Percentiles rank a stretch among this genome's conserved stretches.
phyloP scores from a whole-genome alignment of 805 yeast genomes.

The Myxozyma lipomycoides region DNA sequence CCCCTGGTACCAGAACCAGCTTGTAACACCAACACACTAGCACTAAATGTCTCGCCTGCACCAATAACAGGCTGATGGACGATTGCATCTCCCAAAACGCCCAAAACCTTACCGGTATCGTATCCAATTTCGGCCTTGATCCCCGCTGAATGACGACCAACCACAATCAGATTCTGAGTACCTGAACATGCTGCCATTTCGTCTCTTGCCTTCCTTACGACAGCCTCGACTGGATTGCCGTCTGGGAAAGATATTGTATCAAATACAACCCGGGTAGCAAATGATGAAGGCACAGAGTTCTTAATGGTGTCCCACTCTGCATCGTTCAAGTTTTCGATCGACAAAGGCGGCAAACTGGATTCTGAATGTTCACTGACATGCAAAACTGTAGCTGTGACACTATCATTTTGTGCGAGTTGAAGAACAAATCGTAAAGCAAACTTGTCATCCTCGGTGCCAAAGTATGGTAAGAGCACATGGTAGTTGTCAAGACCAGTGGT shows the following conservation, averaged over 20 bases:
- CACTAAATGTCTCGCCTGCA: not conserved
- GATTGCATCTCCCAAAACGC: not conserved
- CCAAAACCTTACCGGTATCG: not conserved
- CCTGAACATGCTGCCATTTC: not conserved
- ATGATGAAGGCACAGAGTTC: not conserved
- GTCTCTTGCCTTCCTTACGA: not conserved
- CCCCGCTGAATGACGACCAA: not conserved
- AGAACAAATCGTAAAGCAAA: constrained; percentile 21
- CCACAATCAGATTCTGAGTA: not conserved
- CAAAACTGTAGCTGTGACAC: constrained; percentile 16
- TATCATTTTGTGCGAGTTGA: constrained; percentile 21
- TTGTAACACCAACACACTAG: not conserved
- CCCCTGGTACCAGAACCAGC: not conserved
- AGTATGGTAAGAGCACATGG: constrained; percentile 23
- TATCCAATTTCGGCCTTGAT: not conserved
- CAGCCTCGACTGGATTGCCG: not conserved
- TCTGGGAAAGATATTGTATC: not conserved
- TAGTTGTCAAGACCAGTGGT: not conserved
- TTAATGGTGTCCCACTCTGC: not conserved
- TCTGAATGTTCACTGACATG: not conserved
- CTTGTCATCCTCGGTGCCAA: constrained; percentile 19
- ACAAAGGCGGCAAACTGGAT: not conserved
- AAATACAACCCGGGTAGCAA: not conserved
- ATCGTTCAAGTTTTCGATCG: not conserved
- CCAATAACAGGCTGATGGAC: not conserved